phyloP scores from a whole-genome alignment of 2,329 filamentous ascomycete species.

The Penicillium brasilianum region DNA sequence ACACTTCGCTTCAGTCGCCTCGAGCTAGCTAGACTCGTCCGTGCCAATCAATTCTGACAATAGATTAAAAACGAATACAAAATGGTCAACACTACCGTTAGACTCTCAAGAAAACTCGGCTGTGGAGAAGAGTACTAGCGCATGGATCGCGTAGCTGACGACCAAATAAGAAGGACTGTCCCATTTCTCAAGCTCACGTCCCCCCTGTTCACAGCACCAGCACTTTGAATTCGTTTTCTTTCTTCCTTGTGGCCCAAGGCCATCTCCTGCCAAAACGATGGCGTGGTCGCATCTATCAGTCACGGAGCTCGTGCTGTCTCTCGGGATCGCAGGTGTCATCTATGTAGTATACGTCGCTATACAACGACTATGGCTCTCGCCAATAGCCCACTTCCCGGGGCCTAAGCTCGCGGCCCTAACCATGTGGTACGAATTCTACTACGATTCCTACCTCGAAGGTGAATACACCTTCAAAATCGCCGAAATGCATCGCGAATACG shows the following conservation, averaged over 20 bases:
- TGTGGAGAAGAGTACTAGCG: background rate
- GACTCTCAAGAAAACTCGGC: background rate
- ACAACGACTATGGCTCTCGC: conserved; percentile 28
- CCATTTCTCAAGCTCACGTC: background rate
- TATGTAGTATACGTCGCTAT: conserved; percentile 15
- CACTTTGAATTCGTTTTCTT: background rate
- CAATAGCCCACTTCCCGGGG: conserved; percentile 31
- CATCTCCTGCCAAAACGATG: conserved; percentile 3
- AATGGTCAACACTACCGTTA: background rate
- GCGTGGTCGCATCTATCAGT: conserved; percentile 5
- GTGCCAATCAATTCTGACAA: background rate
- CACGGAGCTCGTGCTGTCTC: conserved; percentile 11
- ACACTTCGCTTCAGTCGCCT: background rate
- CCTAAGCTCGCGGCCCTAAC: conserved; percentile 32
- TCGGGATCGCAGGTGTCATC: background rate
- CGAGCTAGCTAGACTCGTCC: background rate
- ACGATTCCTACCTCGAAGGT: conserved; percentile 26
- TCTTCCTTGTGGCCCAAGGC: background rate
- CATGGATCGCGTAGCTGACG: background rate
- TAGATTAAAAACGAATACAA: background rate
- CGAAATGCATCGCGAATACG: conserved; percentile 32
- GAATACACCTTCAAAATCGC: conserved; percentile 31
- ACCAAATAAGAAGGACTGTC: conserved; percentile 1
- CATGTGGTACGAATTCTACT: conserved; percentile 34
- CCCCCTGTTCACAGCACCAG: conserved; percentile 1